Base-by-base conservation (phyloP, 305 asterid genomes). In the Solanum hybrid region DNA sequence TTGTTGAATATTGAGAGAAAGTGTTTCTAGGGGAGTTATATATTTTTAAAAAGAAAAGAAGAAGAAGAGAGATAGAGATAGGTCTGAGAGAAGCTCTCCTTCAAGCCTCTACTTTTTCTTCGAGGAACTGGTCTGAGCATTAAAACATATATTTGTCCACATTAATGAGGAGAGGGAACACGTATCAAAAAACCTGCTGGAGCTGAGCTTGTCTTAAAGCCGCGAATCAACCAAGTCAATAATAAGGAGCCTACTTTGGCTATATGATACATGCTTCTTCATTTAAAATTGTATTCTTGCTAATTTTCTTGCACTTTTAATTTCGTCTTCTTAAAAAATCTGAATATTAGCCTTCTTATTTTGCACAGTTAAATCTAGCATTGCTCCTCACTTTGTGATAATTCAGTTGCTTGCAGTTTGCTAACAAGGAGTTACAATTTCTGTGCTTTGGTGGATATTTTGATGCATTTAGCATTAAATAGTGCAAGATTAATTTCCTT, bases 391-490 rank as follows among this genome's bases (percentile, higher is more conserved):
- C 14, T 40, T 80, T 81, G 86, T 81, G 86, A 38, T 81, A 40
- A 40, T 14, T 40, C 69, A 81, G 86, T 27, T 56, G 46, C 88
- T 32, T 85, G 51, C 77, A 22, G 46, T 56, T 56, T 56, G 88
- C 37, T 56, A 85, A 31, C 22, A 11, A 56, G 88, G 76, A 56
- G 77, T 34, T 56, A 20, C 51, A 20, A 10, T 56, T 34, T 32
- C 76, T 32, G 77, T 12, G 32, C 76, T 56, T 85, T 56, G 31
- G 42, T 85, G n/a, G 88, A 85, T 31, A 56, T 20, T 85, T 88
- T 46, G 88, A 89, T 79, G 42, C 92, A 56, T 79, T 51, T 85
- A 79, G 75, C 88, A 90, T 91, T 37, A 51, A 17, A 60, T 73
- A 79, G 72, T 89, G 71, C 31, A 84, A 89, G 13, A 85, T 85